Evolutionary conservation across 306 rosid genomes (phyloP).

Genomic region (Myrica gale): DNA sequence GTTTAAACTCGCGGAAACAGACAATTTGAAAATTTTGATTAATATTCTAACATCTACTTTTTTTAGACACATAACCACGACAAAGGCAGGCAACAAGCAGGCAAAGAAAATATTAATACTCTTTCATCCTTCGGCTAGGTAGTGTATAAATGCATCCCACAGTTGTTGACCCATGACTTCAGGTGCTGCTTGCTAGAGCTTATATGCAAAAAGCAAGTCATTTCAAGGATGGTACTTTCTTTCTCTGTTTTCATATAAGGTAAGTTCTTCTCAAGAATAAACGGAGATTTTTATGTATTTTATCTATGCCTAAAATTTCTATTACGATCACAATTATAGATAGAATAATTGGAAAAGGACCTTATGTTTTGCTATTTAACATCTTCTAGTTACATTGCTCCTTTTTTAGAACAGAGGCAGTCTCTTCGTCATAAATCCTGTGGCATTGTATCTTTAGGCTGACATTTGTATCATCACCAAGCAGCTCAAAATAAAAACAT

Average conservation of each 20-base stretch:
- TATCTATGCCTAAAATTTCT: neutral
- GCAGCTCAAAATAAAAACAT: constrained; percentile 12
- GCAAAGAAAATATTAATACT: neutral
- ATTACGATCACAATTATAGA: neutral
- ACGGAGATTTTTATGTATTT: neutral
- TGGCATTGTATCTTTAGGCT: neutral
- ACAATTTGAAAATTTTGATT: too few relatives aligned
- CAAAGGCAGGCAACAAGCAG: neutral
- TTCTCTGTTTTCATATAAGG: neutral
- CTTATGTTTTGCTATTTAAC: neutral
- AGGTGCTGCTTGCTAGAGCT: neutral
- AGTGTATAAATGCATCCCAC: neutral
- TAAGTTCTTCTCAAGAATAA: neutral
- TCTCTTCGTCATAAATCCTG: neutral
- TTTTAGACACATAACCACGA: neutral
- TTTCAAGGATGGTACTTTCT: neutral
- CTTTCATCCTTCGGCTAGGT: neutral
- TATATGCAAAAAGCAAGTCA: neutral
- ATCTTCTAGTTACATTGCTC: neutral
- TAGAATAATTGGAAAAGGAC: neutral
- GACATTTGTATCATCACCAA: neutral
- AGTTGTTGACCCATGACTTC: neutral
- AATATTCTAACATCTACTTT: neutral
- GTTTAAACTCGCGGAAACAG: too few relatives aligned
- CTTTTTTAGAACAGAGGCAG: neutral